A percentile compares a stretch with the other conserved stretches of the same genome.
These are phyloP conservation scores for Spinacia oleracea DNA, from an alignment of 179 eudicot genomes.

Conservation along the genomic window DNA sequence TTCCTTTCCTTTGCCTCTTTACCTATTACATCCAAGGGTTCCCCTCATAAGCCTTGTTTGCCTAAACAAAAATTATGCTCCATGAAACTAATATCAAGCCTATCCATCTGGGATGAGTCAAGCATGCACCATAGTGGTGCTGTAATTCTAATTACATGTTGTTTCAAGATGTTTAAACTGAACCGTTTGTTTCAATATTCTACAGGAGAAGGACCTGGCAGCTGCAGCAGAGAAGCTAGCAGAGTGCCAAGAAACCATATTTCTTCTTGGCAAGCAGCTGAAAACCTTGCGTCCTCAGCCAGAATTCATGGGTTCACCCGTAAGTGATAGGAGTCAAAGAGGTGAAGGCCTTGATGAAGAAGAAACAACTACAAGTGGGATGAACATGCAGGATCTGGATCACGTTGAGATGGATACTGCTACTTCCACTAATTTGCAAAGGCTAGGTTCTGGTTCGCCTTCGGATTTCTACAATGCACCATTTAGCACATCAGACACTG, in stretches of 20 bases:
- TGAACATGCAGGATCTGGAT: constrained; percentile 44
- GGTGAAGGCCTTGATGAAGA: constrained; percentile 42
- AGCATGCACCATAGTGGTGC: neutral
- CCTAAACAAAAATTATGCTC: neutral
- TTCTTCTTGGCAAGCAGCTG: constrained; percentile 84
- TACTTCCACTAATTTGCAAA: constrained; percentile 40
- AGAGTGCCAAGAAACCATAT: constrained; percentile 95
- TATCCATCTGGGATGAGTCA: neutral
- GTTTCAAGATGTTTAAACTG: neutral
- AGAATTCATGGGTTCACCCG: constrained; percentile 50
- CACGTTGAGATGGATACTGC: constrained; percentile 47
- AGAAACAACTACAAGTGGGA: constrained; percentile 56
- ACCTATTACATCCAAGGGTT: neutral
- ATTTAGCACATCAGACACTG: constrained; percentile 57
- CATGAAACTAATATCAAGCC: neutral
- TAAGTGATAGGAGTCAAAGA: constrained; percentile 41
- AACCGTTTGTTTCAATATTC: neutral
- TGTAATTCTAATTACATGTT: neutral
- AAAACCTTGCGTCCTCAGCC: constrained; percentile 66
- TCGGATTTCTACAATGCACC: constrained; percentile 40
- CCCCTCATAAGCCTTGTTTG: neutral
- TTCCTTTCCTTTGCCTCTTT: neutral
- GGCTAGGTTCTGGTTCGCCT: constrained; percentile 61
- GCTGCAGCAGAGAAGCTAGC: constrained; percentile 96
- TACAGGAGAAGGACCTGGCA: constrained; percentile 74